Conservation (phyloP, 805 yeast species). For the Peterozyma xylosa region DNA sequence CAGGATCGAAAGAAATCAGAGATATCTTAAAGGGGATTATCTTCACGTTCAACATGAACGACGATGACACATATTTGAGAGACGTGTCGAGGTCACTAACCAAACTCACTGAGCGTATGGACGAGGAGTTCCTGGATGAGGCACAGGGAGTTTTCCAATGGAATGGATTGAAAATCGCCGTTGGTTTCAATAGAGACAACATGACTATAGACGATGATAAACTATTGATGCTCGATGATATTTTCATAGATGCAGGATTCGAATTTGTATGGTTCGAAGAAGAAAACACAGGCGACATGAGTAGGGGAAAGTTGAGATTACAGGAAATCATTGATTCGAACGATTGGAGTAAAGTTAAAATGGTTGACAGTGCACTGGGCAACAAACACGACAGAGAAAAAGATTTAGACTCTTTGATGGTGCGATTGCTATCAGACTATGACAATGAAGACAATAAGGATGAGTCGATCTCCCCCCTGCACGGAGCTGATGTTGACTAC, state of each 20-base stretch:
- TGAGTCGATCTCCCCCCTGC: background rate
- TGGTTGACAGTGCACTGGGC: background rate
- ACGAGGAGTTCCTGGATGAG: background rate
- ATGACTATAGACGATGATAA: slow-evolving; percentile 3
- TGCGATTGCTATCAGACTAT: background rate
- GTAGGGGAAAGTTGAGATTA: slow-evolving; percentile 31
- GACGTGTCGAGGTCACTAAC: slow-evolving; percentile 12
- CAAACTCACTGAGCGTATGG: slow-evolving; percentile 9
- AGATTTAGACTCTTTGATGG: slow-evolving; percentile 1
- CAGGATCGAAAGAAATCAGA: slow-evolving; percentile 33
- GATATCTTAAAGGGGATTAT: slow-evolving; percentile 39
- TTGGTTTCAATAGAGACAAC: slow-evolving; percentile 17
- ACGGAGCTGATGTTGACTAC: slow-evolving; percentile 18
- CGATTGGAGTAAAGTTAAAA: slow-evolving; percentile 30
- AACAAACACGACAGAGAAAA: background rate
- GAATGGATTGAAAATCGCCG: slow-evolving; percentile 28
- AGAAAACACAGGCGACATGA: slow-evolving; percentile 14
- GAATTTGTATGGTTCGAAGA: slow-evolving; percentile 24
- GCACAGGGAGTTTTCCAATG: slow-evolving; percentile 14
- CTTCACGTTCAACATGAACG: slow-evolving; percentile 26
- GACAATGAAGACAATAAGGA: background rate
- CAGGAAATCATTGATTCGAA: slow-evolving; percentile 32
- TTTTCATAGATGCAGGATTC: slow-evolving; percentile 27
- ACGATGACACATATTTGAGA: slow-evolving; percentile 16
- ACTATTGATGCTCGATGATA: slow-evolving; percentile 29